phyloP scores from a whole-genome alignment of 352 stramenopile species.

The Thraustochytrium sp. region DNA sequence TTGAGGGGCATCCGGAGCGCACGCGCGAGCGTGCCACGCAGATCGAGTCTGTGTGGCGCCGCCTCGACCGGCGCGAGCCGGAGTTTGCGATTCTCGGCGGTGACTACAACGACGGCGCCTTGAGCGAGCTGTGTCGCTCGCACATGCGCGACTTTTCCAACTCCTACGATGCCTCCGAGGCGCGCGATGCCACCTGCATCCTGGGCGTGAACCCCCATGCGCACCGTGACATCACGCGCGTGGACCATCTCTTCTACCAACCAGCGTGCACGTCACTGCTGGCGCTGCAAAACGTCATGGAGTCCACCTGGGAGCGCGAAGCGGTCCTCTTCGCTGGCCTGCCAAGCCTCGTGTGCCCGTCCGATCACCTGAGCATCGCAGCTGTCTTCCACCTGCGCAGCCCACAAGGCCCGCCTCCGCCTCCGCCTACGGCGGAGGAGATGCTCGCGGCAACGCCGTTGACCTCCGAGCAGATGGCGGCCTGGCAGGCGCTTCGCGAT shows the following conservation, averaged over 20 bases:
- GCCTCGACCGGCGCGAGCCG: neutral
- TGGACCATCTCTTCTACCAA: slow-evolving; percentile 22
- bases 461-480: neutral
- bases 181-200: slow-evolving; percentile 14
- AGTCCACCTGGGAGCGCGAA: neutral
- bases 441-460: neutral
- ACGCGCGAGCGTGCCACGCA: neutral
- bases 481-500: neutral
- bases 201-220: neutral
- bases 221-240: neutral
- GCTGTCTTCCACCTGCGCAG: neutral
- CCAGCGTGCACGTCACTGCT: neutral
- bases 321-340: neutral
- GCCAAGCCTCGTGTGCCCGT: slow-evolving; percentile 6
- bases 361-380: slow-evolving; percentile 25
- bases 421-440: neutral
- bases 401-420: no score
- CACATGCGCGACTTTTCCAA: neutral
- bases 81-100: slow-evolving; percentile 6
- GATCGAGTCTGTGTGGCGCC: neutral
- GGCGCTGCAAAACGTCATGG: slow-evolving; percentile 6
- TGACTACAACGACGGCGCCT: slow-evolving; percentile 19
- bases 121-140: neutral
- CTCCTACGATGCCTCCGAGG: neutral
- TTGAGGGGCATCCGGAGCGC: neutral